phyloP scores from a whole-genome alignment of 2,329 filamentous ascomycete species.

The Lecanicillium sp. region DNA sequence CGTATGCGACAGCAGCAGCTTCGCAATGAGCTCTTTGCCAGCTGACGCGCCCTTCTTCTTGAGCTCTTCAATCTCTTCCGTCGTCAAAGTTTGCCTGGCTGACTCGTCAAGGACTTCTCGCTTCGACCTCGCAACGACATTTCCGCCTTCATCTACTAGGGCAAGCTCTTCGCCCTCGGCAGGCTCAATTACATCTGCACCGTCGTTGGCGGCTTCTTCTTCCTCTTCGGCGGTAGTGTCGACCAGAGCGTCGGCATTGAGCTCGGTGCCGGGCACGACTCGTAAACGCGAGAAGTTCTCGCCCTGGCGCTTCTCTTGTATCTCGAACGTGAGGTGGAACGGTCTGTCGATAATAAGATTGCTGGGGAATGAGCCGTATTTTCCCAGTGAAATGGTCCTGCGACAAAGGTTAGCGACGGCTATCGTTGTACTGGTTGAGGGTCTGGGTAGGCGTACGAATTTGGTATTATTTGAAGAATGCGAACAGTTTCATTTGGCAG shows the following conservation, averaged over 20 bases:
- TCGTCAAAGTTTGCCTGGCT: conserved; percentile 67
- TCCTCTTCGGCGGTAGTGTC: conserved; percentile 29
- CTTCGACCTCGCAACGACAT: conserved; percentile 45
- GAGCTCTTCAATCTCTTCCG: conserved; percentile 66
- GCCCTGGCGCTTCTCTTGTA: conserved; percentile 61
- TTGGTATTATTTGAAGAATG: conserved; percentile 49
- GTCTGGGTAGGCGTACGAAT: conserved; percentile 39
- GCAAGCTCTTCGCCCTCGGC: conserved; percentile 33
- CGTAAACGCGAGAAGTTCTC: conserved; percentile 63
- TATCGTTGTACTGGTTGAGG: conserved; percentile 1
- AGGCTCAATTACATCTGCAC: conserved; percentile 29
- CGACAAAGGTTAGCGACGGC: conserved; percentile 15
- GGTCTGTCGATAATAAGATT: conserved; percentile 89
- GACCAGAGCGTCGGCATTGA: conserved; percentile 71
- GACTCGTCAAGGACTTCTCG: conserved; percentile 52
- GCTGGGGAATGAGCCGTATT: conserved; percentile 84
- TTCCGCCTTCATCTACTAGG: conserved; percentile 32
- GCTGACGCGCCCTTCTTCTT: conserved; percentile 67
- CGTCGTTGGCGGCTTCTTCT: conserved; percentile 25
- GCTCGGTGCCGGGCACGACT: conserved; percentile 69
- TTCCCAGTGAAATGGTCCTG: conserved; percentile 81
- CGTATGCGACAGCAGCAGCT: conserved; percentile 81
- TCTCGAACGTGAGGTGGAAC: conserved; percentile 84
- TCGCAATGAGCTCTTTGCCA: conserved; percentile 86
- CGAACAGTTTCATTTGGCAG: conserved; percentile 50